Percentiles rank a stretch among this genome's conserved stretches.
Conservation (phyloP, 2,329 filamentous ascomycete genomes). For the Aspergillus sp. region DNA sequence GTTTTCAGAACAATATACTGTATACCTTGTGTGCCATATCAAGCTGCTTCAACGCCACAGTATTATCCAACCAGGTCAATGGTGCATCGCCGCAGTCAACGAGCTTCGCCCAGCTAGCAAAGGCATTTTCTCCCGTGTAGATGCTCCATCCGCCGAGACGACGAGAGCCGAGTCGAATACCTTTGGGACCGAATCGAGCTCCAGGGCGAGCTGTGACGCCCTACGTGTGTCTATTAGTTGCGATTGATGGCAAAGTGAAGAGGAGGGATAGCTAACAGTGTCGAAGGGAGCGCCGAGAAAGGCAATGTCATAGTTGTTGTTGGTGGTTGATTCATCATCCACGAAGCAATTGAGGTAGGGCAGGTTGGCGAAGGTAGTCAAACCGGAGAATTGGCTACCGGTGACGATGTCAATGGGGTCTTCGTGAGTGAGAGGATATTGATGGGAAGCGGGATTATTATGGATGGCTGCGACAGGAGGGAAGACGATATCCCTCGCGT, state of each 20-base stretch:
- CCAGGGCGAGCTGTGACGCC: slow-evolving; percentile 54
- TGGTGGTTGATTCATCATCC: slow-evolving; percentile 17
- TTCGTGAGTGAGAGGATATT: slow-evolving; percentile 20
- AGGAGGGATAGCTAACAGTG: slow-evolving; percentile 33
- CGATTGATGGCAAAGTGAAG: neutral
- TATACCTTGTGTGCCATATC: slow-evolving; percentile 50
- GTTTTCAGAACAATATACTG: too few relatives aligned
- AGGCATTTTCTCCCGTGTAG: slow-evolving; percentile 52
- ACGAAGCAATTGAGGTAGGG: slow-evolving; percentile 35
- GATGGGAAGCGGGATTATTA: slow-evolving; percentile 16
- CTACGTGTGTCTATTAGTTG: slow-evolving; percentile 1
- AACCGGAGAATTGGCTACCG: slow-evolving; percentile 45
- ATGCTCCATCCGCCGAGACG: slow-evolving; percentile 52
- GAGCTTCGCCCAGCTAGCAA: slow-evolving; percentile 53
- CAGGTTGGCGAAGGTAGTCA: slow-evolving; percentile 38
- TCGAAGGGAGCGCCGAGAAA: slow-evolving; percentile 56
- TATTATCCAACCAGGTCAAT: slow-evolving; percentile 56
- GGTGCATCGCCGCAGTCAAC: slow-evolving; percentile 60
- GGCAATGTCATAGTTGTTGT: slow-evolving; percentile 40
- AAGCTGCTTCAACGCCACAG: slow-evolving; percentile 56
- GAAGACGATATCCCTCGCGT: slow-evolving; percentile 30
- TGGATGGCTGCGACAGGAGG: slow-evolving; percentile 28
- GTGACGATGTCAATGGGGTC: slow-evolving; percentile 45
- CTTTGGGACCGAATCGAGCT: slow-evolving; percentile 54
- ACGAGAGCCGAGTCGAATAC: slow-evolving; percentile 54